Percentiles rank a stretch among this genome's conserved stretches.
Conservation (phyloP, 192 early-diverging fungal genomes). For the Backusella australiensis region DNA sequence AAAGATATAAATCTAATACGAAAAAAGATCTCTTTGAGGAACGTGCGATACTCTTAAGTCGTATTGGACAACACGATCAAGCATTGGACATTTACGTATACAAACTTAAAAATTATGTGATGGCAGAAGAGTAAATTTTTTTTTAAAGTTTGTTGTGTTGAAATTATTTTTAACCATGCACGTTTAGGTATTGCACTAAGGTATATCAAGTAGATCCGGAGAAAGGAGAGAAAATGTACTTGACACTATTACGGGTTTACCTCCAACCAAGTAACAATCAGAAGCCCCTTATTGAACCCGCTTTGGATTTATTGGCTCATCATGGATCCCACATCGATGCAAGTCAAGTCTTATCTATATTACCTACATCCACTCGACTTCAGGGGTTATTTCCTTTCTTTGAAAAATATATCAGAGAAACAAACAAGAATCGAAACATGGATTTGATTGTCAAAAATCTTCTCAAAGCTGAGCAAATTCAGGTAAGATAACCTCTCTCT, state of each 20-base stretch:
- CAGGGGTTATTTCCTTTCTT: slow-evolving; percentile 53
- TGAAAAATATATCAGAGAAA: slow-evolving; percentile 61
- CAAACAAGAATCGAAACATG: slow-evolving; percentile 59
- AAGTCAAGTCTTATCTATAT: slow-evolving; percentile 35
- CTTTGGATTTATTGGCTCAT: slow-evolving; percentile 57
- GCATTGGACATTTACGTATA: slow-evolving; percentile 82
- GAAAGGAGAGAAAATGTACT: slow-evolving; percentile 54
- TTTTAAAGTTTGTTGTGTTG: neutral
- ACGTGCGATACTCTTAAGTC: slow-evolving; percentile 73
- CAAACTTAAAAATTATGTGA: slow-evolving; percentile 64
- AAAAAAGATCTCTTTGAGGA: slow-evolving; percentile 74
- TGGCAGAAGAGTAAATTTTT: slow-evolving; percentile 61
- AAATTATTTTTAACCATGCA: neutral
- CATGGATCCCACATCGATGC: slow-evolving; percentile 71
- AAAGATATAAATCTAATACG: neutral
- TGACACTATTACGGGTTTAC: slow-evolving; percentile 64
- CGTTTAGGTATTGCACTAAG: slow-evolving; percentile 59
- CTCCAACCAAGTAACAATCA: slow-evolving; percentile 45
- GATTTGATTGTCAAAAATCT: slow-evolving; percentile 69
- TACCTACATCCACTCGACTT: slow-evolving; percentile 26
- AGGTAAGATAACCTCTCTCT: slow-evolving; percentile 41
- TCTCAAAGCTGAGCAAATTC: slow-evolving; percentile 62
- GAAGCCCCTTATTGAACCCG: slow-evolving; percentile 51
- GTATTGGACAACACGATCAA: slow-evolving; percentile 85
- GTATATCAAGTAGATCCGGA: slow-evolving; percentile 50